phyloP scores from a whole-genome alignment of 2,329 filamentous ascomycete genomes.

The Plectosphaerella sp. region DNA sequence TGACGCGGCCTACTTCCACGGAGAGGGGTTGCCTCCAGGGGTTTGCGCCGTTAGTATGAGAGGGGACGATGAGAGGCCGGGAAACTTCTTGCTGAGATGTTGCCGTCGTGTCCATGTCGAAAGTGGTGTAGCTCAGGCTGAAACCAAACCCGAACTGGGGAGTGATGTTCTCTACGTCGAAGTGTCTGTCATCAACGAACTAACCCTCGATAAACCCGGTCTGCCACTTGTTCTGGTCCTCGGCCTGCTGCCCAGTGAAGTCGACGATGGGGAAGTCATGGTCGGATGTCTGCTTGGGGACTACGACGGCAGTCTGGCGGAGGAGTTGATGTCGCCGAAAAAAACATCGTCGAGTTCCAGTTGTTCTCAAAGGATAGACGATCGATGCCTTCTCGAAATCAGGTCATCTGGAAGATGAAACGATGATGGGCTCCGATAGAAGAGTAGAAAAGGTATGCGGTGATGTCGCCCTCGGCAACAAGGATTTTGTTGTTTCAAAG shows the following conservation, averaged over 20 bases:
- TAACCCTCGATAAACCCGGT: constrained; percentile 55
- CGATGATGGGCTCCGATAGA: constrained; percentile 7
- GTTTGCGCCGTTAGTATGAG: constrained; percentile 44
- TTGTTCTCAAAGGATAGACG: constrained; percentile 64
- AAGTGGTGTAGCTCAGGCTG: constrained; percentile 52
- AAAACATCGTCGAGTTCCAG: constrained; percentile 9
- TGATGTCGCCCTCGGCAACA: constrained; percentile 25
- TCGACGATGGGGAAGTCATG: constrained; percentile 11
- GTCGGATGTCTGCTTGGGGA: constrained; percentile 8
- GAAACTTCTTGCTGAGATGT: constrained; percentile 35
- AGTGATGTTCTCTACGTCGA: constrained; percentile 39
- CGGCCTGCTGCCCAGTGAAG: constrained; percentile 31
- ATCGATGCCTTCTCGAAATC: constrained; percentile 66
- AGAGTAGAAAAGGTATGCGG: constrained; percentile 7
- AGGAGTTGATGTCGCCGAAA: constrained; percentile 4
- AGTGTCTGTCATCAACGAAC: constrained; percentile 50
- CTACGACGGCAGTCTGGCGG: constrained; percentile 12
- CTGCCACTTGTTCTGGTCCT: constrained; percentile 47
- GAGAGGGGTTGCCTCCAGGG: constrained; percentile 58
- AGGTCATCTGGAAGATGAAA: constrained; percentile 9
- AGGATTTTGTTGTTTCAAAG: constrained; percentile 24
- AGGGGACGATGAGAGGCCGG: constrained; percentile 66
- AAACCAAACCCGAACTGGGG: constrained; percentile 52
- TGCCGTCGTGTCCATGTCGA: constrained; percentile 34
- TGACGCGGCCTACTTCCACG: constrained; percentile 67